Percentiles rank a stretch among this genome's conserved stretches.
These are phyloP conservation scores for Massarina eburnea DNA, from an alignment of 2,329 filamentous ascomycete species.

Conservation along the genomic window DNA sequence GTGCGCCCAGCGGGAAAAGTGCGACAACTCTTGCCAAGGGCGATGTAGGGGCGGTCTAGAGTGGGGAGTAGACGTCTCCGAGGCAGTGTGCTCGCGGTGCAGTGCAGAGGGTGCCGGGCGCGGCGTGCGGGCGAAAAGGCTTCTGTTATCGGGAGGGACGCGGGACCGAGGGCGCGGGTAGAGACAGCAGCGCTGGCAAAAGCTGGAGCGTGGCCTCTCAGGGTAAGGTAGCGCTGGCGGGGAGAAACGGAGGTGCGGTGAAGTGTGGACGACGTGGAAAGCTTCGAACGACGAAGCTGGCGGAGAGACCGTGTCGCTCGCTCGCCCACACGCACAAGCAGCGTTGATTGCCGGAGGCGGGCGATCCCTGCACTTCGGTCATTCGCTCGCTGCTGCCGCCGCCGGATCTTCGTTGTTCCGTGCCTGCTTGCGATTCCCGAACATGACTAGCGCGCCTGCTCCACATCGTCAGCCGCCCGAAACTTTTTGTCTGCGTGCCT, in stretches of 20 bases:
- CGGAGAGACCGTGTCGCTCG: not conserved
- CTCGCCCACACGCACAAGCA: not conserved
- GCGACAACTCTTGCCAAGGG: conserved; percentile 31
- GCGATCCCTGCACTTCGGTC: conserved; percentile 6
- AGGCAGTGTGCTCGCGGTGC: conserved; percentile 3
- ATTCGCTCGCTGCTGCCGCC: conserved; percentile 1
- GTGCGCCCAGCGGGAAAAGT: conserved; percentile 38
- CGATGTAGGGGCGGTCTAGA: conserved; percentile 5
- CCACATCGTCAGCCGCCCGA: conserved; percentile 23
- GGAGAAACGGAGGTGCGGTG: conserved; percentile 13
- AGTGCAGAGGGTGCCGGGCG: conserved; percentile 17
- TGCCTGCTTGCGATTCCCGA: conserved; percentile 1
- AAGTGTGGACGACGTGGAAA: conserved; percentile 2
- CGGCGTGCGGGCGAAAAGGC: conserved; percentile 33
- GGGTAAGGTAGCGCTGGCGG: conserved; percentile 4
- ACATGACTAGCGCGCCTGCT: conserved; percentile 14
- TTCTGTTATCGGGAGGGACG: conserved; percentile 19
- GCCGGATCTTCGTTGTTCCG: not conserved
- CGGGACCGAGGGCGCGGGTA: conserved; percentile 24
- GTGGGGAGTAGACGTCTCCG: not conserved
- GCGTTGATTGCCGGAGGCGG: not conserved
- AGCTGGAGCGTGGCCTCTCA: conserved; percentile 9
- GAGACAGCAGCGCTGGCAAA: conserved; percentile 13
- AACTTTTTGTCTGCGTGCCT: conserved; percentile 31
- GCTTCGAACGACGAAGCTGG: not conserved